These are phyloP conservation scores for Rehmannia glutinosa DNA, from an alignment of 257 asterid genomes.

Conservation along the genomic window DNA sequence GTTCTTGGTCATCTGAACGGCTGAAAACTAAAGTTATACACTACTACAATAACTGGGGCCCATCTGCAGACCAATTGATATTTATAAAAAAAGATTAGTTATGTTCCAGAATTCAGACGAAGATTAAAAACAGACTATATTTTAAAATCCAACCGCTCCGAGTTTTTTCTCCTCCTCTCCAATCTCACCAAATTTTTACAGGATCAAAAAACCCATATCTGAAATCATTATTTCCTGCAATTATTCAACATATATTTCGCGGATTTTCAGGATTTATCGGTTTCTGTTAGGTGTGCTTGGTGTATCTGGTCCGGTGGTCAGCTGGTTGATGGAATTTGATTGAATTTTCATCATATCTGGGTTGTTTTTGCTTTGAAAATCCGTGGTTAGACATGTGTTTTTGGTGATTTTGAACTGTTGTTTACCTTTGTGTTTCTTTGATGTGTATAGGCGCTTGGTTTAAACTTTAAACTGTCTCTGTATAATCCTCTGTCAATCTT, in stretches of 20 bases:
- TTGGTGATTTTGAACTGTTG: neutral
- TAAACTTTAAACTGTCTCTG: neutral
- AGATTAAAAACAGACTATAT: constrained; percentile 22
- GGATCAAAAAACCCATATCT: constrained; percentile 16
- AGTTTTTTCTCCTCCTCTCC: constrained; percentile 13
- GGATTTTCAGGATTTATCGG: neutral
- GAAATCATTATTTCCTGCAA: neutral
- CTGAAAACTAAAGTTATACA: constrained; percentile 15
- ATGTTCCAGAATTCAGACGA: constrained; percentile 19
- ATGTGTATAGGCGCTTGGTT: constrained; percentile 14
- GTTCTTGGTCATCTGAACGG: constrained; percentile 26
- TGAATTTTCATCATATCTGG: constrained; percentile 7
- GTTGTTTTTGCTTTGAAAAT: neutral
- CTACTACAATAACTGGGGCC: constrained; percentile 21
- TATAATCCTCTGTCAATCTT: constrained; percentile 14
- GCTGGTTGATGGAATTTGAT: constrained; percentile 12
- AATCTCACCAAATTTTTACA: constrained; percentile 14
- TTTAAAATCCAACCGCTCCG: constrained; percentile 40
- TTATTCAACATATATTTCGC: neutral
- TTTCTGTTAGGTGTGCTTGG: too few relatives aligned
- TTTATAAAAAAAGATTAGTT: constrained; percentile 28
- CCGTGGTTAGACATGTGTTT: neutral
- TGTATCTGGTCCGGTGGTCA: constrained; percentile 9
- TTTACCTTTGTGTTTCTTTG: neutral
- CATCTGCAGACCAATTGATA: constrained; percentile 23